Conservation (phyloP, 352 stramenopile species). For the Lagenidium giganteum region DNA sequence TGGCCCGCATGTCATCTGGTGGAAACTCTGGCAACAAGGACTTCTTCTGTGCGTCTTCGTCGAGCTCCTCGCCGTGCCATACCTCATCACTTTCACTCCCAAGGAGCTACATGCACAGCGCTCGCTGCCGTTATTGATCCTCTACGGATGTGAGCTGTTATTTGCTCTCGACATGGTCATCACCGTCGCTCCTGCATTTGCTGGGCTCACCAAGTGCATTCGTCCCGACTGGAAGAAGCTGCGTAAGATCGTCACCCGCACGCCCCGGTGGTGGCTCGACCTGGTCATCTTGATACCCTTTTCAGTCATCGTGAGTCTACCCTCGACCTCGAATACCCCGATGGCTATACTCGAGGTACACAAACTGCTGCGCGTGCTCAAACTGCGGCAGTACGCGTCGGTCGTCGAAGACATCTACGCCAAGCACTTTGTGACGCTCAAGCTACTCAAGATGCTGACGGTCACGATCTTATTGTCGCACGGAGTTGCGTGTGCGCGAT, state of each 20-base stretch:
- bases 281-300: slow-evolving; percentile 6
- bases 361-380: slow-evolving; percentile 1
- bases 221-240: no score
- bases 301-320: no score
- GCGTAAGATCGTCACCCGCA: no score
- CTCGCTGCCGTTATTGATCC: no score
- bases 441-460: slow-evolving; percentile 1
- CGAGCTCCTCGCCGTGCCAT: slow-evolving; percentile 1
- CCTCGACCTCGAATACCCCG: no score
- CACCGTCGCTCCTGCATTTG: no score
- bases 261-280: no score
- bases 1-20: neutral
- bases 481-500: slow-evolving; percentile 1
- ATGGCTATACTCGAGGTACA: neutral
- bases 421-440: no score
- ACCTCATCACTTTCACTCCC: slow-evolving; percentile 7
- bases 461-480: neutral
- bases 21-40: slow-evolving; percentile 1
- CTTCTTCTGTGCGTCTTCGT: slow-evolving; percentile 6
- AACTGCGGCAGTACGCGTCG: neutral
- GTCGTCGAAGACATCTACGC: slow-evolving; percentile 1
- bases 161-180: no score
- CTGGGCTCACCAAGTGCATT: no score
- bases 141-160: no score
- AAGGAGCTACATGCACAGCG: no score